phyloP scores from a whole-genome alignment of 2,329 filamentous ascomycete genomes.

The Orbilia quercus region DNA sequence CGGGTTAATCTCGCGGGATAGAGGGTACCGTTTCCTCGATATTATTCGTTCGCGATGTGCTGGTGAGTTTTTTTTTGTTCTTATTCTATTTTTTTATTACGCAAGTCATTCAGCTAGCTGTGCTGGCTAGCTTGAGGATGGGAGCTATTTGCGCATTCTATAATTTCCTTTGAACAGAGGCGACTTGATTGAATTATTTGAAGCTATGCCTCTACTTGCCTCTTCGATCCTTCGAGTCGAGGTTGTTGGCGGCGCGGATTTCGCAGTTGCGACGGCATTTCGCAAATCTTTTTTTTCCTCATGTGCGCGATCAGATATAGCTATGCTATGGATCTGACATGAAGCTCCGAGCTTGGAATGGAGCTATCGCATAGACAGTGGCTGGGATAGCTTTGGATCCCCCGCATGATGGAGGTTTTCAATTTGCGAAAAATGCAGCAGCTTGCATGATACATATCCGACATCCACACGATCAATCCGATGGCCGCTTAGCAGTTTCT shows the following conservation, averaged over 20 bases:
- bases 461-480: slow-evolving; percentile 7
- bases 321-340: not conserved
- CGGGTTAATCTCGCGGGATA: slow-evolving; percentile 62
- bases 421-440: slow-evolving; percentile 13
- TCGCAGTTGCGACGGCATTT: not conserved
- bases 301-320: slow-evolving; percentile 10
- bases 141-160: not conserved
- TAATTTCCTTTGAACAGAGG: slow-evolving; percentile 10
- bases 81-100: slow-evolving; percentile 57
- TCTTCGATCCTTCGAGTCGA: slow-evolving; percentile 14
- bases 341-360: slow-evolving; percentile 18
- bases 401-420: not conserved
- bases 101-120: not conserved
- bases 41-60: slow-evolving; percentile 83
- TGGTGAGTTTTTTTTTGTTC: slow-evolving; percentile 72
- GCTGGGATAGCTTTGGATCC: slow-evolving; percentile 3
- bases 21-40: slow-evolving; percentile 86
- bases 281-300: slow-evolving; percentile 7
- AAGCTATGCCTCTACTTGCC: not conserved
- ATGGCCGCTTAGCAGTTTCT: slow-evolving; percentile 42
- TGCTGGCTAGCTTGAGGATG: not conserved
- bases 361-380: slow-evolving; percentile 18
- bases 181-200: not conserved
- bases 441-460: slow-evolving; percentile 1
- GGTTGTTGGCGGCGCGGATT: not conserved